Base-by-base conservation (phyloP, 2,329 filamentous ascomycete species). In the Xylaria sp. region DNA sequence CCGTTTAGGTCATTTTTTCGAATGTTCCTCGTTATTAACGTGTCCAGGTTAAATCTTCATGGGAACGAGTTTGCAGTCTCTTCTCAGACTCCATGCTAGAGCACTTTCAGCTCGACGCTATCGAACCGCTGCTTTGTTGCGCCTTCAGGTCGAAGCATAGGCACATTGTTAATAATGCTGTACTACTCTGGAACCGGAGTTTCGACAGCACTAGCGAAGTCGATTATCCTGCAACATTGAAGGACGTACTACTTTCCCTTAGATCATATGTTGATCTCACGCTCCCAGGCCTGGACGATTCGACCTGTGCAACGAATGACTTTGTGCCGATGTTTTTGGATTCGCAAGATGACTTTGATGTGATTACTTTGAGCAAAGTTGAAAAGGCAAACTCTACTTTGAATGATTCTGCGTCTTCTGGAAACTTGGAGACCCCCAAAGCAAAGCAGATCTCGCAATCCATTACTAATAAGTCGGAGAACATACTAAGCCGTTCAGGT, bases 171-270 rank as follows among this genome's bases (percentile, higher is more conserved):
- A 87, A 76, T 74, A 80, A 72, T 71, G 77, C 82, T 17, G 76
- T 80, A 38, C 77, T 78, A 23, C 69, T 81, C 64, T 97, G 92
- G 92, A 94, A 93, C 68, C 73, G 77, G 0, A 84, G 88, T 0
- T 92, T 92, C 71, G 87, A 87, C 19, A 78, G 83, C 15, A 82
- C 85, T 40, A 79, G 85, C 3, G 77, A 78, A 4, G 72, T 92
- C 1, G 77, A 85, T 23, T 94, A 92, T 74, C 90, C 92, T 0
- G 76, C 83, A 11, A 79, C 79, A 31, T 79, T 97, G 4, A 87
- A 87, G 69, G 76, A 80, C 2, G 84, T 88, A 1, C 78, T 97
- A 35, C 79, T 84, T 25, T 84, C 83, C 15, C 76, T 93, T 12
- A 82, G 83, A n/a, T 77, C 83, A 0, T 80, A 85, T 55, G 76